Conservation (phyloP, 169 alveolate genomes). For the Eimeria falciformis region DNA sequence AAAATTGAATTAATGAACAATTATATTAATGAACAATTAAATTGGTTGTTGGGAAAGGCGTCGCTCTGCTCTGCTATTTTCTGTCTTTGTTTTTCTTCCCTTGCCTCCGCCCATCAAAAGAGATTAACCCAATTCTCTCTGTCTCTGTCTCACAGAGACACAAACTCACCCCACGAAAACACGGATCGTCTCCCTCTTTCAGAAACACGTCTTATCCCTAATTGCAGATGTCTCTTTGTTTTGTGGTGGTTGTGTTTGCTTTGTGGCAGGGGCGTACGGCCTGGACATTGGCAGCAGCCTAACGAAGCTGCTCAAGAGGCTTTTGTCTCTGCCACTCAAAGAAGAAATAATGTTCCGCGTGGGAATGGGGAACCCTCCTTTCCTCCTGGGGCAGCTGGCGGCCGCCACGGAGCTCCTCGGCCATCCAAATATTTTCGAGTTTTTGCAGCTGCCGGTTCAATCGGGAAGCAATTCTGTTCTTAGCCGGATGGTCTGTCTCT, state of each 20-base stretch:
- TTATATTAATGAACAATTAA: too few species aligned
- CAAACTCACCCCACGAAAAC: too few species aligned
- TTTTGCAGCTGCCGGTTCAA: slow-evolving; percentile 98
- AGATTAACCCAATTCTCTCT: too few species aligned
- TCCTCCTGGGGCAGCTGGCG: slow-evolving; percentile 95
- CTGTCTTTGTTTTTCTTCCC: too few species aligned
- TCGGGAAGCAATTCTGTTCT: slow-evolving; percentile 96
- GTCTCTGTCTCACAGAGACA: too few species aligned
- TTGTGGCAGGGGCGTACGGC: slow-evolving; percentile 95
- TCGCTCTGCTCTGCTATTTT: too few species aligned
- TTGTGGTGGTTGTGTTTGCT: neutral
- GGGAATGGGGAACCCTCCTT: slow-evolving; percentile 99
- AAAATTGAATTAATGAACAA: too few species aligned
- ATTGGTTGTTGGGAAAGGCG: too few species aligned
- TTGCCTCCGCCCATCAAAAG: too few species aligned
- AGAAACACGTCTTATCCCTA: too few species aligned
- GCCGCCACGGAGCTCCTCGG: slow-evolving; percentile 93
- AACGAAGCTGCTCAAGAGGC: slow-evolving; percentile 90
- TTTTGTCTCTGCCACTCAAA: slow-evolving; percentile 78
- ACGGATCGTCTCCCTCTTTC: too few species aligned
- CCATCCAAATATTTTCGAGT: slow-evolving; percentile 96
- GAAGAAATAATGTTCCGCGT: slow-evolving; percentile 89
- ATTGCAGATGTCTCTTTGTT: neutral
- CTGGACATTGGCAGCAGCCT: slow-evolving; percentile 97
- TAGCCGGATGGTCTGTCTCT: slow-evolving; percentile 90